Base-by-base conservation (phyloP, 257 asterid species). In the Plantago ovata region DNA sequence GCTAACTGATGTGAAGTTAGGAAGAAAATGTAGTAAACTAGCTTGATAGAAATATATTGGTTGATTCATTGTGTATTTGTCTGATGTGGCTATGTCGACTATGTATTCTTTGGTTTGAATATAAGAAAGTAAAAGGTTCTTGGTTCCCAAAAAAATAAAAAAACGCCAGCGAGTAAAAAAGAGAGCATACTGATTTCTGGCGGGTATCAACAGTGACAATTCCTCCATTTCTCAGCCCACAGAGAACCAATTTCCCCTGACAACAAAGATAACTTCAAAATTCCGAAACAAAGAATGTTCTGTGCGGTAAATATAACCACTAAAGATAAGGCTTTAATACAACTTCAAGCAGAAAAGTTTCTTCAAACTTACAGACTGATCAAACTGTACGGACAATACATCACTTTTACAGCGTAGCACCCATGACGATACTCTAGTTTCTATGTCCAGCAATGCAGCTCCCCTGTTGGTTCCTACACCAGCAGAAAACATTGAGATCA, bases 161-260 rank as follows among this genome's bases (percentile, higher is more conserved):
- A n/a, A n/a, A n/a, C 22, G 18, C 11, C 8, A 58, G 57, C 32
- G 32, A 7, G 33, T 55, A 60, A 57, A 58, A 56, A 60, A 73
- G 46, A 64, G 36, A 54, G 33, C 88, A 69, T 58, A 78, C 84
- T 43, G 76, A 90, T 73, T 77, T 84, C 68, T 81, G 81, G 61
- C 98, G 98, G 72, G 82, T 61, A 57, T 93, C 98, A 64, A 86
- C 81, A 6, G 79, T 71, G 70, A 82, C 41, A 65, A 93, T 84
- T 56, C 78, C 69, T 74, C 97, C 97, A 79, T 78, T 93, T 69
- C 98, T 87, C 70, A 89, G 77, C 51, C 98, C 98, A 68, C 95
- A 88, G 53, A 86, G 73, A 71, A 80, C 62, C 61, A 48, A 19
- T 28, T 75, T 79, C 42, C 87, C 94, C 98, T 91, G 69, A 68